Percentiles rank a stretch among this genome's conserved stretches.
Conservation (phyloP, 257 asterid genomes). For the Orobanche coerulescens region DNA sequence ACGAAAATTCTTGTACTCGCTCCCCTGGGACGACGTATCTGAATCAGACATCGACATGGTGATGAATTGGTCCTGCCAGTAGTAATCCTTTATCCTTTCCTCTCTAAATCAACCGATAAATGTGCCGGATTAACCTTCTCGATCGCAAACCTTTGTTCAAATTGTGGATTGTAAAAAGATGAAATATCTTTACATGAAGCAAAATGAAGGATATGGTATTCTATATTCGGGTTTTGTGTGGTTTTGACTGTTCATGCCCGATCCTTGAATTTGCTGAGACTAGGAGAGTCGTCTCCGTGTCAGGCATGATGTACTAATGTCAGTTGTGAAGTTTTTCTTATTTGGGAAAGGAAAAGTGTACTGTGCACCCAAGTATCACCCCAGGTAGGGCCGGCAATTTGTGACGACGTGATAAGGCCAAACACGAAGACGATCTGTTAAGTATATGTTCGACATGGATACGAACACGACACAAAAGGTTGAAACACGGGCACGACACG, state of each 20-base stretch:
- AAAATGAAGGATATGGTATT: neutral
- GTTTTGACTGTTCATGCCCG: constrained; percentile 32
- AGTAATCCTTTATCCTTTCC: neutral
- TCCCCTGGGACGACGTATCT: constrained; percentile 45
- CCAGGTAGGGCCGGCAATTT: too few species aligned
- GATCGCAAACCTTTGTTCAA: constrained; percentile 23
- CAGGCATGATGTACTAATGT: constrained; percentile 23
- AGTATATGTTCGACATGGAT: too few species aligned
- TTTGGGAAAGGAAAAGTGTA: too few species aligned
- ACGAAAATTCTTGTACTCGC: constrained; percentile 46
- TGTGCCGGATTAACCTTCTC: constrained; percentile 1
- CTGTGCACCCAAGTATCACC: too few species aligned
- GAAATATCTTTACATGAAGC: neutral
- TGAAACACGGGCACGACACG: too few species aligned
- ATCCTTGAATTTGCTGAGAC: constrained; percentile 29
- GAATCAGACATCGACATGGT: constrained; percentile 53
- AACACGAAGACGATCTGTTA: too few species aligned
- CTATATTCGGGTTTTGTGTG: constrained; percentile 29
- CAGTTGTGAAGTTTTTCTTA: neutral
- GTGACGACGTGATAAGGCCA: too few species aligned
- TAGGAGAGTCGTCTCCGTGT: constrained; percentile 18
- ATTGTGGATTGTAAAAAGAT: constrained; percentile 21
- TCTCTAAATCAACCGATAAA: constrained; percentile 15
- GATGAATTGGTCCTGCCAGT: constrained; percentile 5
- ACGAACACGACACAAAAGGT: too few species aligned